Percentiles rank a stretch among this genome's conserved stretches.
phyloP scores from a whole-genome alignment of 1,139 yeast species.

The Pneumocystis sp. region DNA sequence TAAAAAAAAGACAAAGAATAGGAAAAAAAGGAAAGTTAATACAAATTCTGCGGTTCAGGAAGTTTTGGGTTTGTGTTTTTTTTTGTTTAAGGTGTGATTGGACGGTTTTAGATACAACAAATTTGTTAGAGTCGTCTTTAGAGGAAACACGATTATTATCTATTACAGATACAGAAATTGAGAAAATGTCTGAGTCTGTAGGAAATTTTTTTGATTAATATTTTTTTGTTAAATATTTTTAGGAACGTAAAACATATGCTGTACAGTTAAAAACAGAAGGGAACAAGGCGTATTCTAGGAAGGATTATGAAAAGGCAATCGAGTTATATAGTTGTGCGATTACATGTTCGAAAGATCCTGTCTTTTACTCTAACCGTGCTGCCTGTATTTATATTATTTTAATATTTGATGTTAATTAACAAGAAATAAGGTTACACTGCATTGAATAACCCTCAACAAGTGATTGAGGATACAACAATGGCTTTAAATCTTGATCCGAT shows the following conservation, averaged over 20 bases:
- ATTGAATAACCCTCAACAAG: conserved; percentile 61
- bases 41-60: background rate
- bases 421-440: conserved; percentile 40
- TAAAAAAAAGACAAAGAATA: background rate
- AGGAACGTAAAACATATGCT: conserved; percentile 35
- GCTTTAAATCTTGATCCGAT: conserved; percentile 80
- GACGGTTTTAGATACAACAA: background rate
- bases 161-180: background rate
- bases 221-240: background rate
- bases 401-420: background rate
- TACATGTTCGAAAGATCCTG: conserved; percentile 45
- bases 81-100: background rate
- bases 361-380: conserved; percentile 80
- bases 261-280: conserved; percentile 78
- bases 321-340: conserved; percentile 67
- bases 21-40: background rate
- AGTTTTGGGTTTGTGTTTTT: background rate
- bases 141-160: background rate
- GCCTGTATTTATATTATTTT: conserved; percentile 40
- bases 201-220: background rate
- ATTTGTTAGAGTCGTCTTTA: background rate
- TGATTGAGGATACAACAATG: conserved; percentile 69
- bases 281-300: conserved; percentile 57
- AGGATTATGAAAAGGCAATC: conserved; percentile 59
- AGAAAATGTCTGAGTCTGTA: background rate